Evolutionary conservation across 371 early-diverging fungal genomes (phyloP).

Genomic region (Apophysomyces ossiformis): DNA sequence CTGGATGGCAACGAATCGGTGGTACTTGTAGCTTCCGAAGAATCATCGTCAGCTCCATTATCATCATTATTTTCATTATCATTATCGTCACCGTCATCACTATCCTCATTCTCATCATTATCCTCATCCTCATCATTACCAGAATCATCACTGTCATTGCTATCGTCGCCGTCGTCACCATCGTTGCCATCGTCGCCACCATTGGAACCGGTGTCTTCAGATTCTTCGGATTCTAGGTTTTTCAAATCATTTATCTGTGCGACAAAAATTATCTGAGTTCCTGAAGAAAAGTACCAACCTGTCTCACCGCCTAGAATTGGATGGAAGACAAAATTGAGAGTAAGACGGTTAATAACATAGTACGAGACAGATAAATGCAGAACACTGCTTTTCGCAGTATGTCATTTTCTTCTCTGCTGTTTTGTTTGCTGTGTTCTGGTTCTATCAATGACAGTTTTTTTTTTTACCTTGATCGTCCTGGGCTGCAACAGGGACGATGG

Average conservation of each 20-base stretch:
- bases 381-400: neutral
- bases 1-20: no score
- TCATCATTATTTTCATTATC: neutral
- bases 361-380: no score
- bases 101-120: neutral
- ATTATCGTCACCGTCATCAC: neutral
- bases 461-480: conserved; percentile 6
- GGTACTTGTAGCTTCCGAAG: no score
- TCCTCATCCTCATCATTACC: neutral
- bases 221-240: neutral
- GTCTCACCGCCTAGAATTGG: neutral
- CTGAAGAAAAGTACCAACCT: neutral
- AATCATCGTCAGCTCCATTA: neutral
- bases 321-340: neutral
- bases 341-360: no score
- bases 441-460: neutral
- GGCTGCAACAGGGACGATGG: conserved; percentile 5
- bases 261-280: neutral
- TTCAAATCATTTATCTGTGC: neutral
- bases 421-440: neutral
- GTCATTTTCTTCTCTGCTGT: neutral
- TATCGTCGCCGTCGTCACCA: neutral
- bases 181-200: neutral
- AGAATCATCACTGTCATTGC: neutral
- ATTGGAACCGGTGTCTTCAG: neutral